phyloP scores from a whole-genome alignment of 805 yeast species.

The Candida khao-thaluensis region DNA sequence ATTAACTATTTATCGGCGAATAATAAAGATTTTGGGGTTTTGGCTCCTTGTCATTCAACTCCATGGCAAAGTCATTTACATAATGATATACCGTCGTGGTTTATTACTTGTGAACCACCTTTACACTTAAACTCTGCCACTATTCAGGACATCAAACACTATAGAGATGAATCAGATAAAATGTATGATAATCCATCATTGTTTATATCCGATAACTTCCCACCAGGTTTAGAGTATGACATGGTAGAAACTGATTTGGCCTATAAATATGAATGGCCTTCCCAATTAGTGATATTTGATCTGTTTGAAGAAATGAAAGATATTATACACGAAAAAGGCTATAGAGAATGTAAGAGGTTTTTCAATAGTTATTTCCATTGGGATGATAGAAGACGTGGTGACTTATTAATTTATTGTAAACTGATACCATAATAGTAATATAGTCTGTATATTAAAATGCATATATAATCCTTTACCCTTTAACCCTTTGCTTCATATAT shows the following conservation, averaged over 20 bases:
- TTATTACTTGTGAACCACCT: conserved; percentile 92
- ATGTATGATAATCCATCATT: conserved; percentile 65
- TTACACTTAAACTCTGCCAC: conserved; percentile 32
- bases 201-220: conserved; percentile 59
- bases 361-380: conserved; percentile 85
- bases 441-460: no score
- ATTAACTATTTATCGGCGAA: conserved; percentile 46
- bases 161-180: conserved; percentile 84
- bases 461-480: no score
- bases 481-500: no score
- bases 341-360: conserved; percentile 49
- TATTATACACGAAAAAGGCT: conserved; percentile 41
- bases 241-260: background rate
- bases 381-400: conserved; percentile 79
- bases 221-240: no score
- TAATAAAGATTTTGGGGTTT: conserved; percentile 64
- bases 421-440: no score
- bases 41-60: conserved; percentile 96
- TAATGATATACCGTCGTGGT: conserved; percentile 56
- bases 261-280: conserved; percentile 55
- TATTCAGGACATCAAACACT: conserved; percentile 32
- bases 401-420: conserved; percentile 21
- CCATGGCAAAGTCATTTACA: conserved; percentile 91
- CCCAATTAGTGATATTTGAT: conserved; percentile 70
- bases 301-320: conserved; percentile 50